These are phyloP conservation scores for Cucumis sativus DNA, from an alignment of 306 rosid species.

Conservation along the genomic window Cucumber_9930_V3 NC_026657.2:1991001-1991500, in stretches of 20 bases:
- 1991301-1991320: background rate
- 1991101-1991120: constrained; percentile 24
- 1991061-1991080: background rate
- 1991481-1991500: constrained; percentile 2
- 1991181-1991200: background rate
- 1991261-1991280: constrained; percentile 6
- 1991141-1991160: constrained; percentile 30
- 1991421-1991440: background rate
- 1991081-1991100: constrained; percentile 20
- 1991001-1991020: background rate
- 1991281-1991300: constrained; percentile 8
- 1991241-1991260: constrained; percentile 8
- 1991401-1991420: background rate
- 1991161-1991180: background rate
- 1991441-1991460: background rate
- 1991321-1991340: background rate
- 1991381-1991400: constrained; percentile 9
- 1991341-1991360: constrained; percentile 22
- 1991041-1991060: background rate
- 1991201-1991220: constrained; percentile 1
- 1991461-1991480: background rate
- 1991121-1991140: constrained; percentile 52
- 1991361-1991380: constrained; percentile 24
- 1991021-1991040: background rate
- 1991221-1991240: constrained; percentile 16